Base-by-base conservation (phyloP, 768 basidiomycete genomes). In the Suillus fuscotomentosus region DNA sequence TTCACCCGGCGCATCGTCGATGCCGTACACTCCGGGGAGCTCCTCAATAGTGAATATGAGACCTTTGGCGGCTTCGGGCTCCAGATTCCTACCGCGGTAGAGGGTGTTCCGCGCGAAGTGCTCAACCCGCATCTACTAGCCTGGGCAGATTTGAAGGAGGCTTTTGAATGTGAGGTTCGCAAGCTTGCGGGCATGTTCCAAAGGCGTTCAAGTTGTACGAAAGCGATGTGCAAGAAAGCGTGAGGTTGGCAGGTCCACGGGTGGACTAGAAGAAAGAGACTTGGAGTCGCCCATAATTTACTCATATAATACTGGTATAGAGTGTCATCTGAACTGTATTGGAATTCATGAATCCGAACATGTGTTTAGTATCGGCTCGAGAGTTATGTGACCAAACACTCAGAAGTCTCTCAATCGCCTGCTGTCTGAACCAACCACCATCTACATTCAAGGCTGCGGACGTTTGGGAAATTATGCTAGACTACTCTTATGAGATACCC, bases 1-100 rank as follows among this genome's bases (percentile, higher is more conserved):
- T 94, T 88, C 80, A 99, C 97, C 55, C 94, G 97, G 62, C 89
- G 90, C 64, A 99, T 99, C 76, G 91, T 99, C 79, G 95, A 99
- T 76, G 92, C 95, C 48, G 94, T 99, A 72, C 97, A 99, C 83
- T 90, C 91, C 64, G 96, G 97, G 60, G 86, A 89, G 73, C 90
- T 99, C 68, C 90, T 89, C 75, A 85, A 89, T 73, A 90, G 91
- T 68, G 89, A 95, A 75, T 98, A 81, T 77, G 93, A 94, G 82
- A 91, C 77, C 68, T 95, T 95, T 73, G 86, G 80, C 64, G 84
- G 86, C 63, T 99, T 99, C 82, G 86, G 86, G 74, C 85, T 99
- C 66, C 82, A 87, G 68, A 88, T 98, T 76, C 97, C 97, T 48
- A 96, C 87, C 51, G 73, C 75, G 53, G 78, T 98, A 70, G 88